Percentiles rank a stretch among this genome's conserved stretches.
These are phyloP conservation scores for Pleoardoris graminearum DNA, from an alignment of 2,329 filamentous ascomycete genomes.

Conservation along the genomic window DNA sequence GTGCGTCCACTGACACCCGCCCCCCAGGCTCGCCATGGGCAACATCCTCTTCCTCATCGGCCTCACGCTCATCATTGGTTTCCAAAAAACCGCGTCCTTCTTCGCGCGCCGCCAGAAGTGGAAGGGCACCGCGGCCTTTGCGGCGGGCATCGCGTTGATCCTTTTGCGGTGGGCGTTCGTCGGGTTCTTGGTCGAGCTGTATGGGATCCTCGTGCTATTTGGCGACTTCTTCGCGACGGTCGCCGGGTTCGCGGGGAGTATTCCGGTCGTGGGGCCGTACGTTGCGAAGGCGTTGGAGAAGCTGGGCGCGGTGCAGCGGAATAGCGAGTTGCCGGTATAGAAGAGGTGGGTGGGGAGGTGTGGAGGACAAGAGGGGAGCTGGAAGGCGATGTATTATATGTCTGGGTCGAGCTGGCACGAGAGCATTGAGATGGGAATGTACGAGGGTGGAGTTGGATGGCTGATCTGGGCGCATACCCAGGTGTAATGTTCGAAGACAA, in stretches of 20 bases:
- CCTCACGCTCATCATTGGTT: slow-evolving; percentile 91
- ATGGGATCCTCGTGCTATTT: slow-evolving; percentile 91
- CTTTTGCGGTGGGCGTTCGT: slow-evolving; percentile 87
- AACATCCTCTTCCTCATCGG: slow-evolving; percentile 98
- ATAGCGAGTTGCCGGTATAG: background rate
- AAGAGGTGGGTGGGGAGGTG: background rate
- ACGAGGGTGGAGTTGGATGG: background rate
- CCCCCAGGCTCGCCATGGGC: slow-evolving; percentile 14
- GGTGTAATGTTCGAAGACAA: no score
- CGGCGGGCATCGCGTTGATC: slow-evolving; percentile 80
- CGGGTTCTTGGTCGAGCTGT: slow-evolving; percentile 87
- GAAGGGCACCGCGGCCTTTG: slow-evolving; percentile 88
- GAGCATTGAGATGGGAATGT: background rate
- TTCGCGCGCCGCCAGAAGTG: slow-evolving; percentile 93
- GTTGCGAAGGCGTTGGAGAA: slow-evolving; percentile 75
- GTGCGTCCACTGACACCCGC: slow-evolving; percentile 59
- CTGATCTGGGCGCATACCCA: background rate
- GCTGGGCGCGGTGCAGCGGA: slow-evolving; percentile 32
- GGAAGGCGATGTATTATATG: background rate
- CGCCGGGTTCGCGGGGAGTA: slow-evolving; percentile 78
- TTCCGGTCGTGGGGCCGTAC: slow-evolving; percentile 85
- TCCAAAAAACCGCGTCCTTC: slow-evolving; percentile 88
- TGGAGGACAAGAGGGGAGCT: background rate
- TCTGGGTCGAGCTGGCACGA: background rate
- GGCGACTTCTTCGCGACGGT: slow-evolving; percentile 96